These are phyloP conservation scores for Chrysoporthe deuterocubensis DNA, from an alignment of 2,329 filamentous ascomycete species.

Conservation along the genomic window DNA sequence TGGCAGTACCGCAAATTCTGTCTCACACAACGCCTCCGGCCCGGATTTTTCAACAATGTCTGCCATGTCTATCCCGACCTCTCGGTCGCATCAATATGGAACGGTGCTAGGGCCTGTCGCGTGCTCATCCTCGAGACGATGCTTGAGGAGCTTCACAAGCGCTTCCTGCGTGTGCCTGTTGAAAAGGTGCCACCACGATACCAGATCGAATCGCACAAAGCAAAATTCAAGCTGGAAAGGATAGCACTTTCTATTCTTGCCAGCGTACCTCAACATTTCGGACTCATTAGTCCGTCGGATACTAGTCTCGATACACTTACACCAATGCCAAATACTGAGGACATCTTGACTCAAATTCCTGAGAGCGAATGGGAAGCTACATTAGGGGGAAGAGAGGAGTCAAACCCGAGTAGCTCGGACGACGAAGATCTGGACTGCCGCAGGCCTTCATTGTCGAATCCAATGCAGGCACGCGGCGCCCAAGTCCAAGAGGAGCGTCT, in stretches of 20 bases:
- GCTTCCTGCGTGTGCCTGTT: slow-evolving; percentile 29
- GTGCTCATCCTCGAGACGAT: slow-evolving; percentile 54
- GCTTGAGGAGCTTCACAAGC: slow-evolving; percentile 46
- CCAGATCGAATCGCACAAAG: slow-evolving; percentile 41
- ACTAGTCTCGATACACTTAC: slow-evolving; percentile 35
- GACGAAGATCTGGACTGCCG: slow-evolving; percentile 29
- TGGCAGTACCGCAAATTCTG: slow-evolving; percentile 49
- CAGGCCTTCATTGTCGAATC: slow-evolving; percentile 46
- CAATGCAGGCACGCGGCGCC: slow-evolving; percentile 40
- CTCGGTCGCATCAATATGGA: slow-evolving; percentile 53
- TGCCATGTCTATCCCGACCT: slow-evolving; percentile 53
- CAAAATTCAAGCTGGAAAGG: slow-evolving; percentile 44
- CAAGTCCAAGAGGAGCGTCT: slow-evolving; percentile 48
- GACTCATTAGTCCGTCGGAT: slow-evolving; percentile 48
- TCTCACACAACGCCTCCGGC: slow-evolving; percentile 42
- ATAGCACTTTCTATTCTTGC: slow-evolving; percentile 49
- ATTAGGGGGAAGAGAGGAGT: slow-evolving; percentile 19
- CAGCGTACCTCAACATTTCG: slow-evolving; percentile 55
- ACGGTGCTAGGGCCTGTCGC: slow-evolving; percentile 49
- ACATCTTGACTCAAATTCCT: slow-evolving; percentile 18
- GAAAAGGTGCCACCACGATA: slow-evolving; percentile 20
- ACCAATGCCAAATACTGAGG: slow-evolving; percentile 29
- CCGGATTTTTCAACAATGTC: slow-evolving; percentile 45
- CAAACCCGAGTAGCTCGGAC: slow-evolving; percentile 9
- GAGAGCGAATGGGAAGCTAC: slow-evolving; percentile 11